Percentiles rank a stretch among this genome's conserved stretches.
Conservation (phyloP, 2,329 filamentous ascomycete species). For the Alternaria arborescens region DNA sequence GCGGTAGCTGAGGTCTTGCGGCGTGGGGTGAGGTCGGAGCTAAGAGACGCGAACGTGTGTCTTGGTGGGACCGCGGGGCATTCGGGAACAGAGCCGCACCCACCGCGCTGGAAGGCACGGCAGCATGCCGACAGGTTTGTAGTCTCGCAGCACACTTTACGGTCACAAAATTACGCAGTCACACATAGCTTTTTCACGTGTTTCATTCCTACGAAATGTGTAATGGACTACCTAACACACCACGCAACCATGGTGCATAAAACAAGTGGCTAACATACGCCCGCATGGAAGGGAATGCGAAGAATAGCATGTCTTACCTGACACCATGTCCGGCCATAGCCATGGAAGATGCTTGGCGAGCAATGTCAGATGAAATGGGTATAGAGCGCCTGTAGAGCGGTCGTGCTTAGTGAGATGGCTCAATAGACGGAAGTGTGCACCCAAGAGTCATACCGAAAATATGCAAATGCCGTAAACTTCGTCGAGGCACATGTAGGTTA, state of each 20-base stretch:
- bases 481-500: conserved; percentile 7
- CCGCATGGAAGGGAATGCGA: conserved; percentile 4
- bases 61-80: conserved; percentile 20
- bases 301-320: conserved; percentile 13
- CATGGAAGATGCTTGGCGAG: neutral
- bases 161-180: neutral
- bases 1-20: conserved; percentile 25
- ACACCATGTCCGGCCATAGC: conserved; percentile 7
- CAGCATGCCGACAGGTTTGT: neutral
- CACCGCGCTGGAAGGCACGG: neutral
- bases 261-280: conserved; percentile 1
- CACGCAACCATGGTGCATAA: neutral
- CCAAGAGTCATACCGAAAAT: conserved; percentile 33
- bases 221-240: neutral
- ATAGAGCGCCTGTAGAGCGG: conserved; percentile 38
- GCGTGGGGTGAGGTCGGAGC: conserved; percentile 32
- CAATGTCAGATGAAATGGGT: conserved; percentile 25
- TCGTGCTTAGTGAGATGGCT: conserved; percentile 32
- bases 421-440: conserved; percentile 17
- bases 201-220: neutral
- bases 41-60: conserved; percentile 31
- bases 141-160: neutral
- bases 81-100: conserved; percentile 8
- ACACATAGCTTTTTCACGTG: neutral
- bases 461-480: conserved; percentile 35